These are phyloP conservation scores for Cadophora gregata DNA, from an alignment of 2,329 filamentous ascomycete genomes.

Conservation along the genomic window DNA sequence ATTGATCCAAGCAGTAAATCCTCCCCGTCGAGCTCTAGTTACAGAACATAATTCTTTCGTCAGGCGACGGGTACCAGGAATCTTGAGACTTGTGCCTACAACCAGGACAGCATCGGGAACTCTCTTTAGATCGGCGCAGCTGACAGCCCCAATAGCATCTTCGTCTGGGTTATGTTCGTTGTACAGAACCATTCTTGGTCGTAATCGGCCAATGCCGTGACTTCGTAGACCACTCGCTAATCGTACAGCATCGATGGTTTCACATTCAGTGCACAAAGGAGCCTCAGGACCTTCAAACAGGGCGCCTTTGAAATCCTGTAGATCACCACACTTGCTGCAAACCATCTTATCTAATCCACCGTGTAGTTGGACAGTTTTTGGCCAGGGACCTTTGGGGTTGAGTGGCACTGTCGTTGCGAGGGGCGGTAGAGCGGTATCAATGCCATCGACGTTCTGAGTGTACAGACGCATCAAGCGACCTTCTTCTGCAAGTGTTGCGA, in stretches of 20 bases:
- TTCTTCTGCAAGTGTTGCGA: conserved; percentile 88
- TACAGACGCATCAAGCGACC: conserved; percentile 89
- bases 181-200: conserved; percentile 94
- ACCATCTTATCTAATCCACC: conserved; percentile 96
- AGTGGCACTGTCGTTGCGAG: conserved; percentile 83
- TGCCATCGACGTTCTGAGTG: conserved; percentile 95
- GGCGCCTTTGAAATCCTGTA: conserved; percentile 76
- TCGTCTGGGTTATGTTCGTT: conserved; percentile 97
- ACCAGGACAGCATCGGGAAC: conserved; percentile 92
- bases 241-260: conserved; percentile 76
- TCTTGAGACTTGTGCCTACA: conserved; percentile 93
- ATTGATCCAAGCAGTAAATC: conserved; percentile 94
- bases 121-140: conserved; percentile 81
- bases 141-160: conserved; percentile 92
- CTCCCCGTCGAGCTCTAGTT: conserved; percentile 81
- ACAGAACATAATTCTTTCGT: conserved; percentile 90
- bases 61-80: conserved; percentile 88
- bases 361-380: conserved; percentile 89
- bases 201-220: conserved; percentile 87
- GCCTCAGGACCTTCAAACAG: conserved; percentile 86
- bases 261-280: conserved; percentile 79
- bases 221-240: conserved; percentile 84
- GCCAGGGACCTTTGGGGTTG: conserved; percentile 87
- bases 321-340: conserved; percentile 86
- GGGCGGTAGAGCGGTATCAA: conserved; percentile 84